Conservation (phyloP, 345 rosid genomes). For the Lepidium aucheri region DNA sequence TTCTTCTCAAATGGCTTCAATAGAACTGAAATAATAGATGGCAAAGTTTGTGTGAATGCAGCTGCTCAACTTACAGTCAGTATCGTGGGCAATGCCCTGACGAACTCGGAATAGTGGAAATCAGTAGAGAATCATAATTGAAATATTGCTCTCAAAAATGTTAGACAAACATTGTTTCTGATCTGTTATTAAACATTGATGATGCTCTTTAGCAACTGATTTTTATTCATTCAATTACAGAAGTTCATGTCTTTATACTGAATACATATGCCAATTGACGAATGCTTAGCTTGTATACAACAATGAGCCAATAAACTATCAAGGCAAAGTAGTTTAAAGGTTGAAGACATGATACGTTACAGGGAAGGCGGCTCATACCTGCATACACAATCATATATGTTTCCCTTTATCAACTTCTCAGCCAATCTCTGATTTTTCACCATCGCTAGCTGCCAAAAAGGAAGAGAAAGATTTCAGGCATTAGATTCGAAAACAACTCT, state of each 20-base stretch:
- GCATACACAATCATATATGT: constrained; percentile 89
- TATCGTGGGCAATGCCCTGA: constrained; percentile 54
- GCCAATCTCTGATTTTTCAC: constrained; percentile 98
- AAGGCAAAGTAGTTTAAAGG: neutral
- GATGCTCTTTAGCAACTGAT: neutral
- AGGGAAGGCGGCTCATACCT: constrained; percentile 59
- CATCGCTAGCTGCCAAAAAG: constrained; percentile 82
- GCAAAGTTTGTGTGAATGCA: constrained; percentile 60
- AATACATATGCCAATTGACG: neutral
- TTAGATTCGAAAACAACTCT: neutral
- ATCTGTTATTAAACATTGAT: neutral
- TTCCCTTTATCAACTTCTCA: constrained; percentile 74
- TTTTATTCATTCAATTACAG: neutral
- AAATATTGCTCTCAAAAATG: constrained; percentile 55
- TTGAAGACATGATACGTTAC: neutral
- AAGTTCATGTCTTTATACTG: neutral
- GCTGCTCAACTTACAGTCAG: constrained; percentile 48
- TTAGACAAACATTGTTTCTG: constrained; percentile 17
- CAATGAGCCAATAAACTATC: neutral
- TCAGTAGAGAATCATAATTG: constrained; percentile 75
- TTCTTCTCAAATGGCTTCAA: neutral
- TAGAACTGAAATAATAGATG: constrained; percentile 33
- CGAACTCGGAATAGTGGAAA: constrained; percentile 62
- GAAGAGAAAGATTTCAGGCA: neutral
- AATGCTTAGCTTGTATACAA: constrained; percentile 6